phyloP scores from a whole-genome alignment of 1,139 yeast species.

The Magnusiomyces suaveolens region DNA sequence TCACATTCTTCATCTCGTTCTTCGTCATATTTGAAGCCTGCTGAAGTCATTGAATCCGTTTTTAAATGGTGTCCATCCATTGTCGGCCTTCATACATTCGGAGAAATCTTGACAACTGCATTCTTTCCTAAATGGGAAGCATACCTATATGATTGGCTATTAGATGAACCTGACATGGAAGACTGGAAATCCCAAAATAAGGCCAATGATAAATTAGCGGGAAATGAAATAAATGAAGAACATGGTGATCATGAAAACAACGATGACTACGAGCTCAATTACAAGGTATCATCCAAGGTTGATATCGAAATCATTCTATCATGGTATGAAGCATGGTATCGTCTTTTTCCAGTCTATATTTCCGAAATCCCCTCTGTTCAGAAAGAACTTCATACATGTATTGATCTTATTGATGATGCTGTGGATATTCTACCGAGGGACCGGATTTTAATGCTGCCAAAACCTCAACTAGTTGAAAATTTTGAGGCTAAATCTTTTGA shows the following conservation, averaged over 20 bases:
- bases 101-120: conserved; percentile 23
- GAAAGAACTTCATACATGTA: conserved; percentile 24
- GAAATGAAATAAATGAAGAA: too few relatives aligned
- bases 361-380: conserved; percentile 19
- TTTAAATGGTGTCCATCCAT: conserved; percentile 24
- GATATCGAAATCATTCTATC: neutral
- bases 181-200: neutral
- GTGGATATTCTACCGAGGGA: conserved; percentile 8
- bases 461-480: conserved; percentile 4
- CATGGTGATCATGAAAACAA: neutral
- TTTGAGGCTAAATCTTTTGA: neutral
- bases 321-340: conserved; percentile 31
- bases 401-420: conserved; percentile 32
- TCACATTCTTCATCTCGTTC: neutral
- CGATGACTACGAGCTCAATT: neutral
- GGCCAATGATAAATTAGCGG: too few relatives aligned
- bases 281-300: neutral
- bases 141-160: conserved; percentile 28
- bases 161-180: conserved; percentile 13
- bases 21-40: neutral
- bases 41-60: conserved; percentile 15
- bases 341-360: conserved; percentile 23
- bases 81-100: conserved; percentile 21
- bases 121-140: conserved; percentile 32
- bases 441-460: conserved; percentile 3